These are phyloP conservation scores for Colletotrichum paranaense DNA, from an alignment of 2,329 filamentous ascomycete species.

Conservation along the genomic window DNA sequence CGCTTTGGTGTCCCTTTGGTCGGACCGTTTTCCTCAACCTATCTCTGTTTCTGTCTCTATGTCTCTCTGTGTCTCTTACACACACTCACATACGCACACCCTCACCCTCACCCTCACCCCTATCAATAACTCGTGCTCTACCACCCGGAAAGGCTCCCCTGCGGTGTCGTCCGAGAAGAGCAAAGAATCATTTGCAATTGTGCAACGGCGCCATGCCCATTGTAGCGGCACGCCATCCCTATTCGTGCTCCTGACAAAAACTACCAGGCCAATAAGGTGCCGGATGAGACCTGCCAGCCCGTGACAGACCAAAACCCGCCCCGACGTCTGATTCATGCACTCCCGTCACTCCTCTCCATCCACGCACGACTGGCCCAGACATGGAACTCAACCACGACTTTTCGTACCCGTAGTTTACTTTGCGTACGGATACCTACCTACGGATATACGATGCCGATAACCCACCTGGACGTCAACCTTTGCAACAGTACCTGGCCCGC, in stretches of 20 bases:
- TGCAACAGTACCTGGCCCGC: neutral
- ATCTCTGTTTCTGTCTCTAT: too few species aligned
- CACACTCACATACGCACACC: too few species aligned
- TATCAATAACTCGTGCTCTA: neutral
- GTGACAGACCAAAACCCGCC: neutral
- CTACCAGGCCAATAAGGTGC: neutral
- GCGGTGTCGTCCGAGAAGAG: conserved; percentile 14
- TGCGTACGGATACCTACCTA: too few species aligned
- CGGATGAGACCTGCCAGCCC: neutral
- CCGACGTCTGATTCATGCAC: neutral
- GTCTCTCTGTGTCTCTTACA: too few species aligned
- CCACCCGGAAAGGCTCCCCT: neutral
- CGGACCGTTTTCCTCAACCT: neutral
- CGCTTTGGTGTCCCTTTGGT: conserved; percentile 5
- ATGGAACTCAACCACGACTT: neutral
- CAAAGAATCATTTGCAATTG: neutral
- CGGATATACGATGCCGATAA: neutral
- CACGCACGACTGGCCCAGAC: neutral
- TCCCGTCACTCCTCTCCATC: neutral
- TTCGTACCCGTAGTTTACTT: neutral
- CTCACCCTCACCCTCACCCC: neutral
- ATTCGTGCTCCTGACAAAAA: neutral
- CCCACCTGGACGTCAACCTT: neutral
- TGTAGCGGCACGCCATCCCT: conserved; percentile 12
- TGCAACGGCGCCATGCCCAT: neutral